Evolutionary conservation across 306 rosid genomes (phyloP), one percentile per base, ranked within the genome.

Genomic region (Sophora flavescens): DNA sequence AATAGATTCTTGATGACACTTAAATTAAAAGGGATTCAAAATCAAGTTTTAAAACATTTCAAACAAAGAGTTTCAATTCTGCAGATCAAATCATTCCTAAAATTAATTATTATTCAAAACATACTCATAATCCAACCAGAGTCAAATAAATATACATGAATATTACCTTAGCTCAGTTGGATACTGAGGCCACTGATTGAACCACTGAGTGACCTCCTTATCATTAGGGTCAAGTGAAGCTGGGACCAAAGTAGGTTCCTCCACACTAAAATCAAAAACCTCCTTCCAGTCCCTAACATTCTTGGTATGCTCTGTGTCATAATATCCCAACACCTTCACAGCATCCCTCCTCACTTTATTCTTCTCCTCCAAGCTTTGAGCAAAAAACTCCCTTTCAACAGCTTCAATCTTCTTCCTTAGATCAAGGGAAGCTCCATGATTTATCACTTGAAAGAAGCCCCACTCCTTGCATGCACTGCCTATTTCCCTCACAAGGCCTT

Each of bases 281-380:
- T 57, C 63, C 36, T 28, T 57, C 92, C 92, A 86, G 18, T 88
- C 92, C 38, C 88, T 84, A 4, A 86, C 84, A 30, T 88, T 86
- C 78, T 86, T 86, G 4, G 92, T 88, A 22, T 68, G 79, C 63
- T 88, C 92, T 0, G 60, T 39, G n/a, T 88, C 88, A 54, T 54
- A 17, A 2, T 54, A 54, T 4, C 60, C 50, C 50, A 44, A 3
- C 4, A 44, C 50, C 4, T 44, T 9, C 13, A 9, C 32, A 2
- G 2, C 12, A 8, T 73, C 81, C 67, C 88, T 81, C 51, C 75
- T 72, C 10, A 87, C 80, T 72, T 71, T 82, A 78, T 66, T 78
- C 83, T 87, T 89, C 82, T 87, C 90, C 59, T 87, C 91, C 78
- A 63, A 57, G 6, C 87, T 79, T 82, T 30, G 88, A 6, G 81